Evolutionary conservation across 768 basidiomycete species (phyloP).

Genomic region (Leucocoprinus sp.): DNA sequence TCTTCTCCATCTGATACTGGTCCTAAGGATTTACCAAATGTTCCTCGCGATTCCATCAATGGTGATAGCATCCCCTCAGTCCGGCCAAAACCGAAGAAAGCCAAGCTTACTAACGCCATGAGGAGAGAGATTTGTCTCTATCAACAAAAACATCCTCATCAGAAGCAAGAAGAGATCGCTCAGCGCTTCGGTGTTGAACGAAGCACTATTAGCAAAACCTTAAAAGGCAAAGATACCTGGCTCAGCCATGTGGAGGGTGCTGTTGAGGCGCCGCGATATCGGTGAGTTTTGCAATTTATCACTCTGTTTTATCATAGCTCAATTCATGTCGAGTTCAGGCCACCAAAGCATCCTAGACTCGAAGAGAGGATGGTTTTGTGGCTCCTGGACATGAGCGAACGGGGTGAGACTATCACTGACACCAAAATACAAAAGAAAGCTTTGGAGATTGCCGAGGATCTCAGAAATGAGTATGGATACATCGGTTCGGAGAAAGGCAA

Average conservation of each 20-base stretch:
- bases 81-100: conserved; percentile 10
- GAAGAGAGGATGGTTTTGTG: conserved; percentile 57
- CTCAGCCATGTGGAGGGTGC: conserved; percentile 56
- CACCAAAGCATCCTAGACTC: conserved; percentile 74
- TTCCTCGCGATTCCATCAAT: conserved; percentile 15
- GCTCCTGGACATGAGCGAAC: conserved; percentile 47
- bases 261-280: conserved; percentile 54
- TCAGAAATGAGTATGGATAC: conserved; percentile 22
- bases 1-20: conserved; percentile 43
- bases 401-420: conserved; percentile 50
- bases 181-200: conserved; percentile 71
- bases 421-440: conserved; percentile 56
- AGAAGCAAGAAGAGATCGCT: conserved; percentile 82
- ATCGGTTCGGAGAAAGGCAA: conserved; percentile 27
- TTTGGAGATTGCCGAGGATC: conserved; percentile 49
- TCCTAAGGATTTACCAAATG: conserved; percentile 15
- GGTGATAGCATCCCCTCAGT: conserved; percentile 3
- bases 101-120: conserved; percentile 63
- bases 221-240: conserved; percentile 82
- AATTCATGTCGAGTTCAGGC: conserved; percentile 30
- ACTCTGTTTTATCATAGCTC: background rate
- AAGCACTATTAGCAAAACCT: conserved; percentile 90
- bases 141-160: conserved; percentile 52
- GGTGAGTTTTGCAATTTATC: conserved; percentile 31
- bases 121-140: conserved; percentile 69